Percentiles rank a stretch among this genome's conserved stretches.
Evolutionary conservation across 1,284 basidiomycete species (phyloP).

Genomic region (Tremellales sp.): DNA sequence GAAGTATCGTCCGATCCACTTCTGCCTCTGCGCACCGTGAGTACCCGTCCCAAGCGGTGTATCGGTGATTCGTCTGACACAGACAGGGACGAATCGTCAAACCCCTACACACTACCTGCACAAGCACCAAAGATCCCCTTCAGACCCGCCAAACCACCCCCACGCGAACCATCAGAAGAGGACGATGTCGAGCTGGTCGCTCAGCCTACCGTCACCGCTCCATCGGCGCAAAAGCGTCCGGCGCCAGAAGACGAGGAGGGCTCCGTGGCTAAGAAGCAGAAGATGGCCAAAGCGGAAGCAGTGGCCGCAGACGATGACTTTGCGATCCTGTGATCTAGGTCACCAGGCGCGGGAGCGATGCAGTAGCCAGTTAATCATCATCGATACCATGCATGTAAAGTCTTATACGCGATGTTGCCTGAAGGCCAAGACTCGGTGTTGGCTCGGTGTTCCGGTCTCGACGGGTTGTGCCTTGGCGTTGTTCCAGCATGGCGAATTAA

Average conservation of each 20-base stretch:
- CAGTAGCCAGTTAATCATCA: too few relatives aligned
- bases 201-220: constrained; percentile 4
- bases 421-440: too few relatives aligned
- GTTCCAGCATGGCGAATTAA: too few relatives aligned
- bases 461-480: too few relatives aligned
- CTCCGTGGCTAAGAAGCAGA: constrained; percentile 2
- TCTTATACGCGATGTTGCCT: too few relatives aligned
- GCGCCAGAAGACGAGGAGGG: constrained; percentile 15
- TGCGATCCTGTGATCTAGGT: too few relatives aligned
- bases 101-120: constrained; percentile 13
- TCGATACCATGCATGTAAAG: too few relatives aligned
- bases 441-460: too few relatives aligned
- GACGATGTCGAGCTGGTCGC: constrained; percentile 6
- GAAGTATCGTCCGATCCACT: constrained; percentile 65
- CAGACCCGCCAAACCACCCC: constrained; percentile 2
- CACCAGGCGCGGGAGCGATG: too few relatives aligned
- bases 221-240: constrained; percentile 15
- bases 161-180: constrained; percentile 12
- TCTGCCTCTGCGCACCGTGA: constrained; percentile 68
- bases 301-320: constrained; percentile 20
- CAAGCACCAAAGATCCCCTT: constrained; percentile 10
- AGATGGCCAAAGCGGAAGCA: constrained; percentile 17
- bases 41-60: constrained; percentile 45
- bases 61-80: neutral
- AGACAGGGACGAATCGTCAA: constrained; percentile 5